phyloP scores from a whole-genome alignment of 2,329 filamentous ascomycete species.

The Boeremia lycopersici region DNA sequence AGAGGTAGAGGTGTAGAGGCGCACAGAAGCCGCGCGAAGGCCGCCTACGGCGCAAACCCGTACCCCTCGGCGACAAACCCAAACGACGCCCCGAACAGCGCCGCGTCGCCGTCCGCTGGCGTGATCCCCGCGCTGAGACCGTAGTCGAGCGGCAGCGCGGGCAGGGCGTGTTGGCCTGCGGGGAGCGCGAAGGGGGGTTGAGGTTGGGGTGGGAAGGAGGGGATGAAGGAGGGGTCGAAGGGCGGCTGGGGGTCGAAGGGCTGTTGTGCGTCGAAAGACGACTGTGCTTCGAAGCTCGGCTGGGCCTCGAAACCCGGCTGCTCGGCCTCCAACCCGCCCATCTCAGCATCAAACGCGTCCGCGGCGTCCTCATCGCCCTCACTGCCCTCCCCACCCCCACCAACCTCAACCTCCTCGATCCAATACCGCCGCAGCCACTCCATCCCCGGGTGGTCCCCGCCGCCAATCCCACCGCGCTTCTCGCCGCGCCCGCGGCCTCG shows the following conservation, averaged over 20 bases:
- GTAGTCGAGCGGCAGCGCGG: constrained; percentile 9
- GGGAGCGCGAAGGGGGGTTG: neutral
- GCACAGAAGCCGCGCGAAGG: no score
- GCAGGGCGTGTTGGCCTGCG: constrained; percentile 10
- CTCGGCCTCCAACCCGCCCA: no score
- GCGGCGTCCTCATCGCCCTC: no score
- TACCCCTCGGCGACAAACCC: constrained; percentile 29
- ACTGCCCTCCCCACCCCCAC: no score
- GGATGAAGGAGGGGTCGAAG: no score
- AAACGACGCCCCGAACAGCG: constrained; percentile 28
- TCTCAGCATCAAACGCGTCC: no score
- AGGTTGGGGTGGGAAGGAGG: no score
- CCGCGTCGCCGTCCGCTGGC: constrained; percentile 25
- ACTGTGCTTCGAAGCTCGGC: neutral
- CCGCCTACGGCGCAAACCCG: constrained; percentile 38
- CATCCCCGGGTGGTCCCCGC: constrained; percentile 66
- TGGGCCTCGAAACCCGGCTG: neutral
- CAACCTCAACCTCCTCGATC: constrained; percentile 63
- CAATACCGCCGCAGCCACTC: constrained; percentile 63
- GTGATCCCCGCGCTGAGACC: constrained; percentile 26
- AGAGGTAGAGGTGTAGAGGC: no score
- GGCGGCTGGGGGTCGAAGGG: no score
- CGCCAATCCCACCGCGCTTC: constrained; percentile 65
- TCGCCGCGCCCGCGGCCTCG: constrained; percentile 63
- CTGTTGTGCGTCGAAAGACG: neutral